Conservation (phyloP, 2,329 filamentous ascomycete species). For the Aspergillus ustus region DNA sequence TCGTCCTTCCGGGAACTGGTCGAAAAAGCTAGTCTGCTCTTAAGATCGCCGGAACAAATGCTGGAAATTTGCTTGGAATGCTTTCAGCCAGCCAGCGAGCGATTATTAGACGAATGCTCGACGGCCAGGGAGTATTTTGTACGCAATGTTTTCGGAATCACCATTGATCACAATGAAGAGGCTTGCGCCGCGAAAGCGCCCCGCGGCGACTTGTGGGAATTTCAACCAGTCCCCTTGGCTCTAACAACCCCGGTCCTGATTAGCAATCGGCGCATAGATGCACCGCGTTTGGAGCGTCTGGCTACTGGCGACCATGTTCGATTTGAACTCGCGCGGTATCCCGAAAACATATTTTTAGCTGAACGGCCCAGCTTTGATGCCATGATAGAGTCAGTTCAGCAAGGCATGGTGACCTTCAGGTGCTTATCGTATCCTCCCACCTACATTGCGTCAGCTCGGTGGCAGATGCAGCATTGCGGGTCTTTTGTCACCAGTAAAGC, state of each 20-base stretch:
- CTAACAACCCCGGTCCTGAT: not conserved
- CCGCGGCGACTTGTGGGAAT: not conserved
- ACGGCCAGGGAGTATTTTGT: not conserved
- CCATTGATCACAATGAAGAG: slow-evolving; percentile 2
- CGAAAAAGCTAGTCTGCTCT: not conserved
- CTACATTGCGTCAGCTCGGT: slow-evolving; percentile 1
- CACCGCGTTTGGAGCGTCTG: slow-evolving; percentile 1
- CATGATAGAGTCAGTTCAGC: not conserved
- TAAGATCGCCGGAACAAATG: not conserved
- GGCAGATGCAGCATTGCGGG: not conserved
- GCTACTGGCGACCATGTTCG: not conserved
- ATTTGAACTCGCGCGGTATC: slow-evolving; percentile 1
- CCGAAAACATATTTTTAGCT: not conserved
- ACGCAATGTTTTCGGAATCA: not conserved
- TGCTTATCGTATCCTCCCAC: not conserved
- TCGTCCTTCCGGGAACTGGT: not conserved
- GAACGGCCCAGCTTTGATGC: not conserved
- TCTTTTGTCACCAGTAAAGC: slow-evolving; percentile 3
- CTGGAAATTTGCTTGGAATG: not conserved
- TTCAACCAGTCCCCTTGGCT: not conserved
- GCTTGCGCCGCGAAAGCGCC: not conserved
- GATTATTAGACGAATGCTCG: not conserved
- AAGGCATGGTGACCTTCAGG: not conserved
- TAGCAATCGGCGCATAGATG: slow-evolving; percentile 4
- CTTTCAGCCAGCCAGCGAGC: slow-evolving; percentile 1